Base-by-base conservation (phyloP, 331 rosid genomes). In the Malus hybrid region DNA sequence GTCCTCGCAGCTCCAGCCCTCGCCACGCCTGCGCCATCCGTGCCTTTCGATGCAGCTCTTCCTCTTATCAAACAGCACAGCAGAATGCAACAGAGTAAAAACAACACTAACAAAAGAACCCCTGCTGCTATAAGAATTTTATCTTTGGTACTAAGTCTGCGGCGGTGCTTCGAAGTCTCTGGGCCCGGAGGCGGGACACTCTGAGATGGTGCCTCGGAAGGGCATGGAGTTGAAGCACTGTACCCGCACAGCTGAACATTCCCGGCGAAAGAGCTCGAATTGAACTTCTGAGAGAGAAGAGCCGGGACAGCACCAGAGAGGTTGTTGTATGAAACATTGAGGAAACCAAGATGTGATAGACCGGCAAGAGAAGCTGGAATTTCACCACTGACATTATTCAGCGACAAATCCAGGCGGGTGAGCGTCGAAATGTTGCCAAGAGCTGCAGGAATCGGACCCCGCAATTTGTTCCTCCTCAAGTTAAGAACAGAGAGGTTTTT, bases 71-170 rank as follows among this genome's bases (percentile, higher is more conserved):
- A 76, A 76, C 90, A 91, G 79, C 78, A 81, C n/a, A 93, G 64
- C 60, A 93, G 73, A 70, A 91, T 76, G 83, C 90, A 86, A 75
- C 92, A 93, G 8, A 93, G 65, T 64, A 80, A 46, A 55, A 86
- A 33, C 81, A 93, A 63, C 28, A 93, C 65, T 46, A 85, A 60
- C 42, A 91, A 87, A 61, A 93, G 89, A 57, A 76, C 85, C 65
- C 93, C 97, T 62, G 96, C 98, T 71, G 79, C 93, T 55, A 93
- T 90, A 79, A 93, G 98, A 64, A 93, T 86, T 71, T 81, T 86
- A 78, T 93, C 98, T 82, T 91, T 90, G 63, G 90, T 86, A 67
- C 90, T 86, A 24, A 87, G 85, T 75, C 82, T 90, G 65, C 88
- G 87, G 66, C 63, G 91, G 10, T 10, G 77, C 19, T 71, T 81